phyloP scores from a whole-genome alignment of 2,329 filamentous ascomycete species.

The Neofusicoccum umdonicola region DNA sequence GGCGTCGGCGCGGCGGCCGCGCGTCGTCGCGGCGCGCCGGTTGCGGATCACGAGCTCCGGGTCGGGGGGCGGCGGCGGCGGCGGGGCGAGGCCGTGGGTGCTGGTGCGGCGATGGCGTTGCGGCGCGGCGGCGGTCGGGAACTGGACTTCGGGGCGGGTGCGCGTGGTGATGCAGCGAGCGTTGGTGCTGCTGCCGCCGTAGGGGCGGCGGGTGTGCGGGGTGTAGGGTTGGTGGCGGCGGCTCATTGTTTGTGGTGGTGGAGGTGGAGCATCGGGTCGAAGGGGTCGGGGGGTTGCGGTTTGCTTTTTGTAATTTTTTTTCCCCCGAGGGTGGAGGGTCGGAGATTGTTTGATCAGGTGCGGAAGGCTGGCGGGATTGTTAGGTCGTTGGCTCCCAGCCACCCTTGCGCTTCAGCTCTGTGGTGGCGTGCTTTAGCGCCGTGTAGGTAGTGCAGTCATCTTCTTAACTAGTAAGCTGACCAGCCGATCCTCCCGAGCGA shows the following conservation, averaged over 20 bases:
- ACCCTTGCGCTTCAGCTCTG: background rate
- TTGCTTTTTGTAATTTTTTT: background rate
- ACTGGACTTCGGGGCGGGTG: background rate
- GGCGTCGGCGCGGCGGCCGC: background rate
- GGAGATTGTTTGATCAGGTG: background rate
- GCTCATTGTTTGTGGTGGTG: background rate
- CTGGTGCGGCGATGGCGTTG: background rate
- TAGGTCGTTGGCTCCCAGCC: background rate
- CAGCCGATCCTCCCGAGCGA: background rate
- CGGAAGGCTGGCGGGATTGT: too few species aligned
- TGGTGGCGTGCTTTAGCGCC: constrained; percentile 8
- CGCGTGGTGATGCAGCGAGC: background rate
- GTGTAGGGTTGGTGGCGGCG: background rate
- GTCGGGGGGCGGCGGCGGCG: too few species aligned
- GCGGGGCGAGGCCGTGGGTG: too few species aligned
- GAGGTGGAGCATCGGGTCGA: background rate
- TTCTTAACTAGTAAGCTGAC: background rate
- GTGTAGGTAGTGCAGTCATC: too few species aligned
- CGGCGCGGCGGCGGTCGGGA: background rate
- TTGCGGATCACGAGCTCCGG: too few species aligned
- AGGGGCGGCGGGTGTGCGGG: background rate
- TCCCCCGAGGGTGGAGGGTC: too few species aligned
- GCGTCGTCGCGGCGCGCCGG: background rate
- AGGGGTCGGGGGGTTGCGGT: background rate
- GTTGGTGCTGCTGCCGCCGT: background rate